Evolutionary conservation across 1,139 yeast genomes (phyloP), one percentile per base, ranked within the genome.

Genomic region (Candida sp.): DNA sequence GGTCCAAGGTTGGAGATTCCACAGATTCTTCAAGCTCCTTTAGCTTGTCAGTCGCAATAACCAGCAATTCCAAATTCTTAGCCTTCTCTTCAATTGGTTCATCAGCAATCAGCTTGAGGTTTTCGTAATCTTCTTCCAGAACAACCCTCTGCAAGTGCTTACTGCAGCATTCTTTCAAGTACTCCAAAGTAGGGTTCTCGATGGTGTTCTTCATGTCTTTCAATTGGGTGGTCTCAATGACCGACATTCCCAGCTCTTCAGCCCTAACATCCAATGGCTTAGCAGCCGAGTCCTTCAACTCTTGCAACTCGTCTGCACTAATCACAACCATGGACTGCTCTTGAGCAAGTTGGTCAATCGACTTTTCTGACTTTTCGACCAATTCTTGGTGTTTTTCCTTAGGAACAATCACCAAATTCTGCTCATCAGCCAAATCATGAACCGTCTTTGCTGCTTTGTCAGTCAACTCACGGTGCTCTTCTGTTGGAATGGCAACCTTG

Each of bases 171-270:
- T 53, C 49, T 23, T 48, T 54, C 49, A 68, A 54, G 43, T 52
- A 64, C 2, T 64, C 67, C 33, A 65, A 40, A 7, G 62, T 51
- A 7, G 75, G 75, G 6, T 58, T 43, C 4, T 60, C 63, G 30
- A 67, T 42, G 8, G 49, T 48, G n/a, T 59, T 49, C 37, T 52
- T 52, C 51, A 64, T 52, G 27, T 49, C 46, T n/a, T 48, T 47
- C 37, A 56, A 57, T 47, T 63, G 68, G 6, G 41, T 49, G 9
- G 40, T 45, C 7, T 51, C 32, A 6, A 58, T 28, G 7, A 55
- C 47, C 8, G 45, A 42, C 53, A 49, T 49, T 22, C 59, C 58
- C 32, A 53, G 46, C 28, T 56, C 56, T 33, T 51, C 49, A 4
- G 67, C 68, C 44, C 54, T 62, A 5, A 51, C 57, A 26, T 62